Evolutionary conservation across 2,329 filamentous ascomycete genomes (phyloP).

Genomic region (Alternaria burnsii): DNA sequence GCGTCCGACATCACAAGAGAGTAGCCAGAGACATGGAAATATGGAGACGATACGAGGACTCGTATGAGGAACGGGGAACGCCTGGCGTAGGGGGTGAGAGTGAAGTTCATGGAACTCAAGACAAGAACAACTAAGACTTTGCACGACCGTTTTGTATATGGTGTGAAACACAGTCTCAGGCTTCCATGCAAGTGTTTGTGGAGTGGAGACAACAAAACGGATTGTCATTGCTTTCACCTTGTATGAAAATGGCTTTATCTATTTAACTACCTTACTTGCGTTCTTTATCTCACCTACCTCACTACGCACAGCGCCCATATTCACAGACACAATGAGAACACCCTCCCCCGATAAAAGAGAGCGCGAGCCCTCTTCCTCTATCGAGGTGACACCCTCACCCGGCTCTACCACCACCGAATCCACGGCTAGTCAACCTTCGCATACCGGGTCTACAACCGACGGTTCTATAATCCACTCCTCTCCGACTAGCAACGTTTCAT

Average conservation of each 20-base stretch:
- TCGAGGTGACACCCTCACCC: not conserved
- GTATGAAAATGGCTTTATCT: not conserved
- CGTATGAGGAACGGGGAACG: slow-evolving; percentile 58
- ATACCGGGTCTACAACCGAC: not conserved
- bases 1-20: slow-evolving; percentile 70
- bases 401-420: not conserved
- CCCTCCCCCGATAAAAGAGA: not conserved
- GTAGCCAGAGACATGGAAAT: slow-evolving; percentile 70
- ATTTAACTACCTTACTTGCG: not conserved
- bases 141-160: not conserved
- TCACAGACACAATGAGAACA: not conserved
- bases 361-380: not conserved
- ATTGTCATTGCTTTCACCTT: not conserved
- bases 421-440: not conserved
- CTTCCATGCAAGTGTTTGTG: not conserved
- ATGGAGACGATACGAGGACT: slow-evolving; percentile 73
- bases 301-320: not conserved
- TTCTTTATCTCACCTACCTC: not conserved
- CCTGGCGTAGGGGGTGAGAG: slow-evolving; percentile 49
- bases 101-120: slow-evolving; percentile 29
- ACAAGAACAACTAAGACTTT: slow-evolving; percentile 4
- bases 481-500: too few relatives aligned
- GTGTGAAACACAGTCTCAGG: not conserved
- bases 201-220: not conserved
- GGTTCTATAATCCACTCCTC: not conserved